These are phyloP conservation scores for Davidsoniella australis DNA, from an alignment of 2,329 filamentous ascomycete genomes.

Conservation along the genomic window DNA sequence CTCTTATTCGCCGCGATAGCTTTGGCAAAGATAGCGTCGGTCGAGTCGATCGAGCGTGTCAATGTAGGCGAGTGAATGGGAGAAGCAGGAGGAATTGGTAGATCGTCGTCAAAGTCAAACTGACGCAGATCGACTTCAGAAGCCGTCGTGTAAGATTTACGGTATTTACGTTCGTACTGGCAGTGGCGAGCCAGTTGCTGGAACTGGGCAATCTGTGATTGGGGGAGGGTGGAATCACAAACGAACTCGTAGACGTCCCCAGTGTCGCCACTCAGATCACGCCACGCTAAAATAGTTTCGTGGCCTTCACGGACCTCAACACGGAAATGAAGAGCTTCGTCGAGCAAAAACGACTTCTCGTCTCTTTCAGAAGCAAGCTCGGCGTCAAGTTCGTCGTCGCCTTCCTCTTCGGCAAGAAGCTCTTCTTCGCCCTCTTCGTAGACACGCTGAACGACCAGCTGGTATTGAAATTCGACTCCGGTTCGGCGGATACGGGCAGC, in stretches of 20 bases:
- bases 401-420: conserved; percentile 73
- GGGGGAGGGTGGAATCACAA: conserved; percentile 58
- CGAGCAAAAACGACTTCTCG: conserved; percentile 94
- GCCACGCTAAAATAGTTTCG: conserved; percentile 83
- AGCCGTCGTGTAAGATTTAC: conserved; percentile 61
- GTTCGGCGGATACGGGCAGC: conserved; percentile 83
- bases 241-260: conserved; percentile 98
- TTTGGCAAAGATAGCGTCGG: conserved; percentile 38
- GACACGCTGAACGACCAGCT: conserved; percentile 86
- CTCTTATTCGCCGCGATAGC: conserved; percentile 29
- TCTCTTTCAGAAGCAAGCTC: conserved; percentile 67
- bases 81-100: conserved; percentile 47
- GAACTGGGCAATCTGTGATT: conserved; percentile 62
- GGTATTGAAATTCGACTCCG: conserved; percentile 90
- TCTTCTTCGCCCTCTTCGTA: conserved; percentile 97
- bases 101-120: conserved; percentile 58
- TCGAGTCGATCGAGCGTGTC: conserved; percentile 36
- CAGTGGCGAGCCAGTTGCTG: conserved; percentile 74
- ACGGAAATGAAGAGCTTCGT: conserved; percentile 76
- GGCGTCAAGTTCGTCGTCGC: conserved; percentile 61
- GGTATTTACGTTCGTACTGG: conserved; percentile 94
- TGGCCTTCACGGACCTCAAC: conserved; percentile 65
- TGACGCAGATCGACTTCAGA: conserved; percentile 65
- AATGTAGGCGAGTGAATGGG: conserved; percentile 42
- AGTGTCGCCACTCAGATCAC: conserved; percentile 79